These are phyloP conservation scores for Coemansia sp. DNA, from an alignment of 192 early-diverging fungal species.

Conservation along the genomic window DNA sequence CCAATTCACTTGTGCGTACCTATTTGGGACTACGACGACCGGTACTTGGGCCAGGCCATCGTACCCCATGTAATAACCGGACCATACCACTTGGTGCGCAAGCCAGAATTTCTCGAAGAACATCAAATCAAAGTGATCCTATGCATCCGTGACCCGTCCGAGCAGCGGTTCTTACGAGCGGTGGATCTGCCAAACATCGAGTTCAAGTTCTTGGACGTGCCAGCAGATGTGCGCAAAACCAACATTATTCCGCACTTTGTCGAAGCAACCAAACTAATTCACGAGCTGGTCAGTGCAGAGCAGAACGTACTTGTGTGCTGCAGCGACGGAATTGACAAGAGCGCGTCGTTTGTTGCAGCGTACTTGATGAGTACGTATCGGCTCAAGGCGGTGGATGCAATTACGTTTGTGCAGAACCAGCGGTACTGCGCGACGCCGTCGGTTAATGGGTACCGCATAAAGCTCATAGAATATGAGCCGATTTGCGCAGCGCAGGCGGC, in stretches of 20 bases:
- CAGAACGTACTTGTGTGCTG: conserved; percentile 68
- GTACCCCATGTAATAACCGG: conserved; percentile 67
- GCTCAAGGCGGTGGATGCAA: conserved; percentile 68
- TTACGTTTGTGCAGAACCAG: conserved; percentile 80
- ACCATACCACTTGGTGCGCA: conserved; percentile 70
- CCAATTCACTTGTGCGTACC: conserved; percentile 40
- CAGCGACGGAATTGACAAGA: conserved; percentile 80
- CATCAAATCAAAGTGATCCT: conserved; percentile 75
- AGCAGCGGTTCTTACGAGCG: conserved; percentile 61
- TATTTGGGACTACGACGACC: conserved; percentile 40
- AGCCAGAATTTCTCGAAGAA: conserved; percentile 56
- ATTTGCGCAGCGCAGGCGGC: conserved; percentile 30
- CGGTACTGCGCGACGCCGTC: conserved; percentile 70
- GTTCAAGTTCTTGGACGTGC: conserved; percentile 71
- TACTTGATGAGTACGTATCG: conserved; percentile 81
- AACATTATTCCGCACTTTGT: conserved; percentile 82
- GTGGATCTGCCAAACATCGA: conserved; percentile 59
- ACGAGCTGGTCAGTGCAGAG: conserved; percentile 35
- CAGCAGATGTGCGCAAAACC: conserved; percentile 71
- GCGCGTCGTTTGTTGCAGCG: conserved; percentile 83
- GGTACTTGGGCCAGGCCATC: conserved; percentile 42
- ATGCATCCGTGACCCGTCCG: conserved; percentile 70
- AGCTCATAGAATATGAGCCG: conserved; percentile 47
- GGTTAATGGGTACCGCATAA: conserved; percentile 41
- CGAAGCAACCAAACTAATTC: conserved; percentile 60